These are phyloP conservation scores for Teratosphaeria gauchensis DNA, from an alignment of 2,329 filamentous ascomycete species.

Conservation along the genomic window DNA sequence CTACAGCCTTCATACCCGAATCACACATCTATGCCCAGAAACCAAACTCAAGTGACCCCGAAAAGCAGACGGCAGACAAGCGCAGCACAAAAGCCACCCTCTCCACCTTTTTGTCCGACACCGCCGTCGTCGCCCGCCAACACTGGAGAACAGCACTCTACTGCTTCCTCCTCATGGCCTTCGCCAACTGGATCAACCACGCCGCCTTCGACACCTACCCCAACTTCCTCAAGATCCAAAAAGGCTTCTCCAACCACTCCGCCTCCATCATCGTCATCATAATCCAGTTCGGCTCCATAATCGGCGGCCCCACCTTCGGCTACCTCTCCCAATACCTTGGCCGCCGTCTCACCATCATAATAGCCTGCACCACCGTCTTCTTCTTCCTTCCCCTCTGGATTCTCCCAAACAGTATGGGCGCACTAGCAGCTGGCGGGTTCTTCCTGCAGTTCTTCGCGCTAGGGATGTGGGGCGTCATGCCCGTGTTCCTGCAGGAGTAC, in stretches of 20 bases:
- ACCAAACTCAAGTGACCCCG: constrained; percentile 55
- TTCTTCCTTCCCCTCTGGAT: constrained; percentile 64
- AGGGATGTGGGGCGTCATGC: constrained; percentile 58
- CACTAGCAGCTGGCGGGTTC: constrained; percentile 56
- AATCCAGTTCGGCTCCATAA: constrained; percentile 69
- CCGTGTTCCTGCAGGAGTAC: constrained; percentile 65
- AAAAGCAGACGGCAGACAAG: constrained; percentile 37
- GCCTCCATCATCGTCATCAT: constrained; percentile 69
- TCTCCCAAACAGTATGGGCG: constrained; percentile 49
- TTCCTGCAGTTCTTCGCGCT: constrained; percentile 61
- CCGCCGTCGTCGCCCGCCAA: constrained; percentile 53
- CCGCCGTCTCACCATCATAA: constrained; percentile 43
- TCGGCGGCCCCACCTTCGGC: constrained; percentile 63
- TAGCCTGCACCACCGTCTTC: constrained; percentile 45
- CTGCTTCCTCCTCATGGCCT: constrained; percentile 69
- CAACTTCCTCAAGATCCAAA: constrained; percentile 66
- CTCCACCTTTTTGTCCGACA: constrained; percentile 58
- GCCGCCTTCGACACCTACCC: constrained; percentile 75
- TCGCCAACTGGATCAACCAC: constrained; percentile 44
- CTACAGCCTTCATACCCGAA: constrained; percentile 62
- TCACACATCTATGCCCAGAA: constrained; percentile 37
- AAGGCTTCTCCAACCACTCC: constrained; percentile 53
- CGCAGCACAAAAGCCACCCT: constrained; percentile 41
- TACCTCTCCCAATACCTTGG: constrained; percentile 68
- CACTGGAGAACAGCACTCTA: constrained; percentile 69